Evolutionary conservation across 129 eudicot species (phyloP).

Genomic region (Artemisia argyi): DNA sequence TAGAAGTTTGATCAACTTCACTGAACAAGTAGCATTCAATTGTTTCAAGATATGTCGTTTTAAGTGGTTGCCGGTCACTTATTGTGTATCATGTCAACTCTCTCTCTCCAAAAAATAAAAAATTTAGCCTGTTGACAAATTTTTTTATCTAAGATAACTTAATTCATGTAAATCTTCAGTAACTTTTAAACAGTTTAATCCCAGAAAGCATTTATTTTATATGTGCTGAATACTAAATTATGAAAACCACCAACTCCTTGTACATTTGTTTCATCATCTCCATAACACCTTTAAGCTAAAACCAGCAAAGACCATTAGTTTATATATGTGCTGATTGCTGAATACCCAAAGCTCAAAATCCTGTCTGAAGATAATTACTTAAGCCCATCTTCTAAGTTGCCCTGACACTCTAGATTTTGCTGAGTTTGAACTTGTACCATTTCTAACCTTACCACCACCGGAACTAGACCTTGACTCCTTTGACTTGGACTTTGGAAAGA

Average conservation of each 20-base stretch:
- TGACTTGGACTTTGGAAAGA: constrained; percentile 31
- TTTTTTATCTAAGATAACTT: too few species aligned
- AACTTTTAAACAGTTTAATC: too few species aligned
- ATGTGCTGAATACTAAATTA: too few species aligned
- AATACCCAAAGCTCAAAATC: background rate
- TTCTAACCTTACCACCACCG: constrained; percentile 31
- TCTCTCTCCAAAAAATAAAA: too few species aligned
- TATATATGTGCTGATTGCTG: background rate
- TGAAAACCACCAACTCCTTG: background rate
- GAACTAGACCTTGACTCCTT: constrained; percentile 29
- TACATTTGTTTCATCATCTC: background rate
- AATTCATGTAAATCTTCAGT: too few species aligned
- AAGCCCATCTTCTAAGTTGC: constrained; percentile 58
- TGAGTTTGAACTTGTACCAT: constrained; percentile 17
- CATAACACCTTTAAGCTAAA: background rate
- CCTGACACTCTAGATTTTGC: constrained; percentile 37
- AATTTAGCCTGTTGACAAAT: too few species aligned
- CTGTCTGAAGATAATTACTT: constrained; percentile 27
- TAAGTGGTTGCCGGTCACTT: too few species aligned
- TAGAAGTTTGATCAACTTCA: too few species aligned
- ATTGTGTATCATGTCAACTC: too few species aligned
- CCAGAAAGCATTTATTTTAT: too few species aligned
- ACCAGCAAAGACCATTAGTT: background rate
- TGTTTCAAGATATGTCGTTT: too few species aligned
- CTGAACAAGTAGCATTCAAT: too few species aligned